These are phyloP conservation scores for Pythium aquatile DNA, from an alignment of 352 stramenopile genomes.

Conservation along the genomic window DNA sequence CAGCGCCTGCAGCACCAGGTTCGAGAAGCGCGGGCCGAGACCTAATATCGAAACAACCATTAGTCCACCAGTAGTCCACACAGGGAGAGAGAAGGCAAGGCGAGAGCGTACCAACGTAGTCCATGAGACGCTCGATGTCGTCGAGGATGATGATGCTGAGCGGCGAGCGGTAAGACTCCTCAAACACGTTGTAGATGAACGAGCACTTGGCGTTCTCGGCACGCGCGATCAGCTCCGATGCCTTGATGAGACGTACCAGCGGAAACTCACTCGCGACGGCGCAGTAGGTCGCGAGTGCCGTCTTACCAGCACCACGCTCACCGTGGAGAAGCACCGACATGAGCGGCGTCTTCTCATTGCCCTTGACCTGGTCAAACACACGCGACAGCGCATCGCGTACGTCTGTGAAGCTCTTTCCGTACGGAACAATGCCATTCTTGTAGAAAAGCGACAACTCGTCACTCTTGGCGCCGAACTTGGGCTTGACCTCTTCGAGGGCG, in stretches of 20 bases:
- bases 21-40: conserved; percentile 97
- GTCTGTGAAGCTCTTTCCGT: conserved; percentile 93
- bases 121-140: conserved; percentile 99
- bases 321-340: conserved; percentile 98
- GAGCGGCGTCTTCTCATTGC: conserved; percentile 94
- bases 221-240: conserved; percentile 97
- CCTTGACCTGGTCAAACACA: conserved; percentile 94
- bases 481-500: conserved; percentile 95
- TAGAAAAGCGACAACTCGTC: conserved; percentile 95
- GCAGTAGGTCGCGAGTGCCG: conserved; percentile 95
- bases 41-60: conserved; percentile 28
- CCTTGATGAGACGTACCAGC: conserved; percentile 97
- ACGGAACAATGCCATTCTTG: conserved; percentile 97
- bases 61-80: not conserved
- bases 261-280: conserved; percentile 96
- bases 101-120: conserved; percentile 87
- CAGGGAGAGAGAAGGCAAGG: not conserved
- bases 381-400: conserved; percentile 90
- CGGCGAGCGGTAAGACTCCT: conserved; percentile 98
- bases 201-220: conserved; percentile 93
- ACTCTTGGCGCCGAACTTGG: conserved; percentile 95
- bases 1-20: conserved; percentile 97
- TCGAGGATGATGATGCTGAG: conserved; percentile 99
- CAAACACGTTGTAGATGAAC: conserved; percentile 94
- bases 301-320: conserved; percentile 94